A percentile compares a stretch with the other conserved stretches of the same genome.
Conservation (phyloP, 2,329 filamentous ascomycete species). For the Penicillium sp. region DNA sequence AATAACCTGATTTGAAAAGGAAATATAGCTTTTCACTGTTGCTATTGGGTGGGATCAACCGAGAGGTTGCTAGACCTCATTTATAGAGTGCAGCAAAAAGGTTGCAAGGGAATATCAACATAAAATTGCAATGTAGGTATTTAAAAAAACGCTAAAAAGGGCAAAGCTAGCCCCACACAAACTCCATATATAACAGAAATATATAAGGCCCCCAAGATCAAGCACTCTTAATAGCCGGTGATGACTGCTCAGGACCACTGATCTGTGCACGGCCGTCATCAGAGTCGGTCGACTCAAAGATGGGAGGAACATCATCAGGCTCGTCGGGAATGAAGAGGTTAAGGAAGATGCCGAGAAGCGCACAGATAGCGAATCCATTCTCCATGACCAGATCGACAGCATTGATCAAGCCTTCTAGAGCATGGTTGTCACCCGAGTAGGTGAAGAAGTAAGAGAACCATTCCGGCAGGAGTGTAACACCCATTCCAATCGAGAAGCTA, state of each 20-base stretch:
- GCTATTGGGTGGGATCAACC: too few relatives aligned
- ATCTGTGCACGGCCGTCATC: conserved; percentile 19
- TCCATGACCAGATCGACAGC: conserved; percentile 66
- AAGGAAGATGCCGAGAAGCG: conserved; percentile 67
- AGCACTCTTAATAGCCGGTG: conserved; percentile 7
- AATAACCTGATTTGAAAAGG: not conserved
- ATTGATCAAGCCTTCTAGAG: conserved; percentile 58
- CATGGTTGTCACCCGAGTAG: conserved; percentile 57
- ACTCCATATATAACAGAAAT: not conserved
- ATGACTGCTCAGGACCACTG: not conserved
- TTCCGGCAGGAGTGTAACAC: conserved; percentile 48
- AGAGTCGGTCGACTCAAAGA: conserved; percentile 25
- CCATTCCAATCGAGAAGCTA: conserved; percentile 59
- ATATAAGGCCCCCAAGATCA: not conserved
- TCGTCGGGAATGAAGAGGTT: conserved; percentile 74
- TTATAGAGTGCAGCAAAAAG: not conserved
- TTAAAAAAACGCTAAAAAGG: not conserved
- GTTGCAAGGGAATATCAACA: not conserved
- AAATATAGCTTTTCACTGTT: not conserved
- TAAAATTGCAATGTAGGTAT: not conserved
- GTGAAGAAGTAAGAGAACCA: conserved; percentile 51
- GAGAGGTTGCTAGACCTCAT: too few relatives aligned
- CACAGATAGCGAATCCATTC: conserved; percentile 62
- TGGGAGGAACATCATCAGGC: conserved; percentile 60
- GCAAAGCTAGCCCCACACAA: not conserved